Evolutionary conservation across 1,139 yeast species (phyloP), one percentile per base, ranked within the genome.

Genomic region (Magnusiomyces clavatus): DNA sequence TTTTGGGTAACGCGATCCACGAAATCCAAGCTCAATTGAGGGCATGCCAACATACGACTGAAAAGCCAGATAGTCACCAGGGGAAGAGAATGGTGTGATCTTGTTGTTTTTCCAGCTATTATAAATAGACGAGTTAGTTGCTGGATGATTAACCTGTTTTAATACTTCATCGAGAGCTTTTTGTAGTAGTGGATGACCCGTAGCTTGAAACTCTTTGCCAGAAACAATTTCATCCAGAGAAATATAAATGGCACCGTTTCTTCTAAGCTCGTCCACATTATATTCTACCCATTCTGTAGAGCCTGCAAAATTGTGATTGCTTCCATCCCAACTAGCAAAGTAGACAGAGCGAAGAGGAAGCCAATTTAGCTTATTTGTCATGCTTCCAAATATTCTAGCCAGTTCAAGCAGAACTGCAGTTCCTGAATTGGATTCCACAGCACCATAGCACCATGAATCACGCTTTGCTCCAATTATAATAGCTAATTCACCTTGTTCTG

Each of bases 271-370:
- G 20, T 77, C 77, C 24, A 73, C 68, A 56, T 79, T 77, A 42
- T 74, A 72, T 60, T 86, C 88, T 6, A 84, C 77, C 80, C 92
- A 82, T 61, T 86, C 94, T 0, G 94, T 77, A 42, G 89, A 76
- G 0, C 98, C 98, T 0, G 94, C 95, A 60, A 78, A 71, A 62
- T 89, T 90, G 62, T 85, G 89, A 56, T 84, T 82, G 0, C 86
- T 74, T 0, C 87, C 97, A 61, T 90, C 96, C 74, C 88, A 89
- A 1, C 96, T 87, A 0, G 82, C 81, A 68, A 92, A 89, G 61
- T 83, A 83, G 8, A 92, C 81, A 1, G 92, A 76, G 61, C 98
- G 77, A 31, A 90, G 67, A 0, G 98, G 97, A 46, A 75, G 72
- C 97, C 97, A 92, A 55, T 82, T 79, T 58, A 77, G 78, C 51